Evolutionary conservation across 2,329 filamentous ascomycete genomes (phyloP).

Genomic region (Exophiala lecanii-corni): DNA sequence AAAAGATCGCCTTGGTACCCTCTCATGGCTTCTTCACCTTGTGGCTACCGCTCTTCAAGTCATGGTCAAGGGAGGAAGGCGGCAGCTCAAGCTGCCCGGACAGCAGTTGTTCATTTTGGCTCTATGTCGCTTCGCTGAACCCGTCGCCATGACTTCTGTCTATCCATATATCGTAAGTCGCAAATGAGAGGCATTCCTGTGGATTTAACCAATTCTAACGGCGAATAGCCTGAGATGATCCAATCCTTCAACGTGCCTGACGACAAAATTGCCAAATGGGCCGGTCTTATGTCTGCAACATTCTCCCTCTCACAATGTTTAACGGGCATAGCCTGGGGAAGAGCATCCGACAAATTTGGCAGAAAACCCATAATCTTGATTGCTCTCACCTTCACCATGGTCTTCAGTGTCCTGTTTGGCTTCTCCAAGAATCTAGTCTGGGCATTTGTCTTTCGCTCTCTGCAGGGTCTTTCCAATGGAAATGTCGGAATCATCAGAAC

Average conservation of each 20-base stretch:
- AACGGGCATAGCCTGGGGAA: slow-evolving; percentile 71
- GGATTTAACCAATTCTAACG: slow-evolving; percentile 1
- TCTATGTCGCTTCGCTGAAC: slow-evolving; percentile 74
- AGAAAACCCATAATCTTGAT: slow-evolving; percentile 76
- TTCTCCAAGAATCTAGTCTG: slow-evolving; percentile 73
- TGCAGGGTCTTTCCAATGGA: slow-evolving; percentile 82
- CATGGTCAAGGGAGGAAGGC: slow-evolving; percentile 21
- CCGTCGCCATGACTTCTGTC: slow-evolving; percentile 63
- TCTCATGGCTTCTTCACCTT: slow-evolving; percentile 3
- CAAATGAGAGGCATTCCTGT: not conserved
- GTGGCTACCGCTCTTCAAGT: slow-evolving; percentile 4
- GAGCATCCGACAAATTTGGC: slow-evolving; percentile 71
- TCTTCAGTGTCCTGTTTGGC: slow-evolving; percentile 75
- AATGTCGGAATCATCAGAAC: slow-evolving; percentile 92
- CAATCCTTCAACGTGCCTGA: slow-evolving; percentile 67
- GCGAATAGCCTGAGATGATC: slow-evolving; percentile 70
- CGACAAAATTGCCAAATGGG: slow-evolving; percentile 73
- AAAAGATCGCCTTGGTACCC: too few relatives aligned
- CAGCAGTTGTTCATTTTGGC: slow-evolving; percentile 75
- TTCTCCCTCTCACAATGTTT: slow-evolving; percentile 69
- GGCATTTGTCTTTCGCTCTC: slow-evolving; percentile 70
- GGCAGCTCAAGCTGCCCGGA: slow-evolving; percentile 61
- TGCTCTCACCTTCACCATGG: slow-evolving; percentile 73
- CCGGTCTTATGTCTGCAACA: slow-evolving; percentile 66
- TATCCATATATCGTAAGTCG: slow-evolving; percentile 52